phyloP scores from a whole-genome alignment of 2,329 filamentous ascomycete genomes.

The Ophiostoma triangulosporum region DNA sequence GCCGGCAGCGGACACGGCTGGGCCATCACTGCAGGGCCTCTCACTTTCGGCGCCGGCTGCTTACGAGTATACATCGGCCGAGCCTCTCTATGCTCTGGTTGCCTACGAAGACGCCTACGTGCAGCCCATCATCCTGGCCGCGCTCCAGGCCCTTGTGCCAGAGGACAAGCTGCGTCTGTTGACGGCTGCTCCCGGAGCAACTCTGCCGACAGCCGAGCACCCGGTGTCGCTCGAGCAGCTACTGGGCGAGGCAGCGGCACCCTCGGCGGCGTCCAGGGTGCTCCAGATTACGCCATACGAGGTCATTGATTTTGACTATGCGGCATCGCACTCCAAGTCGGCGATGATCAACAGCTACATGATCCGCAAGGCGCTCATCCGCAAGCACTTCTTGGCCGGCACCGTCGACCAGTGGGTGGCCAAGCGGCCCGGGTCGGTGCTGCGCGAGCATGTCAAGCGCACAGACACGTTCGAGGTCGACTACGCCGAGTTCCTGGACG shows the following conservation, averaged over 20 bases:
- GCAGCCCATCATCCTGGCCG: slow-evolving; percentile 66
- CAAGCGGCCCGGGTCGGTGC: slow-evolving; percentile 61
- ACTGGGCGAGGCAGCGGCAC: slow-evolving; percentile 17
- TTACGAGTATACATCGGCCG: slow-evolving; percentile 4
- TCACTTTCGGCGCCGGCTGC: background rate
- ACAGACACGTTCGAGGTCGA: slow-evolving; percentile 86
- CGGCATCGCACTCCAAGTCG: slow-evolving; percentile 45
- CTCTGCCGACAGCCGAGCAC: slow-evolving; percentile 12
- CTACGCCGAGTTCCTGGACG: slow-evolving; percentile 92
- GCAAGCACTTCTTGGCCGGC: slow-evolving; percentile 83
- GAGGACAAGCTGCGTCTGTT: slow-evolving; percentile 35
- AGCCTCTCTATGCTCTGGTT: slow-evolving; percentile 54
- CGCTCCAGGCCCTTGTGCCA: slow-evolving; percentile 52
- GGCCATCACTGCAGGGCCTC: background rate
- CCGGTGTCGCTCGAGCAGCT: slow-evolving; percentile 24
- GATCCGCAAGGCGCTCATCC: slow-evolving; percentile 89
- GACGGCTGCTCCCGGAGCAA: background rate
- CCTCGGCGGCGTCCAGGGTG: slow-evolving; percentile 24
- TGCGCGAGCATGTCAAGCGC: slow-evolving; percentile 59
- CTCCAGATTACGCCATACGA: slow-evolving; percentile 84
- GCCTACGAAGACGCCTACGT: slow-evolving; percentile 84
- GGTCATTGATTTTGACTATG: slow-evolving; percentile 67
- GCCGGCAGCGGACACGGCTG: background rate
- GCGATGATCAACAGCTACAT: slow-evolving; percentile 78
- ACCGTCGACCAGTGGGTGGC: slow-evolving; percentile 76